Percentiles rank a stretch among this genome's conserved stretches.
These are phyloP conservation scores for Fusarium udum DNA, from an alignment of 2,329 filamentous ascomycete genomes.

Conservation along the genomic window DNA sequence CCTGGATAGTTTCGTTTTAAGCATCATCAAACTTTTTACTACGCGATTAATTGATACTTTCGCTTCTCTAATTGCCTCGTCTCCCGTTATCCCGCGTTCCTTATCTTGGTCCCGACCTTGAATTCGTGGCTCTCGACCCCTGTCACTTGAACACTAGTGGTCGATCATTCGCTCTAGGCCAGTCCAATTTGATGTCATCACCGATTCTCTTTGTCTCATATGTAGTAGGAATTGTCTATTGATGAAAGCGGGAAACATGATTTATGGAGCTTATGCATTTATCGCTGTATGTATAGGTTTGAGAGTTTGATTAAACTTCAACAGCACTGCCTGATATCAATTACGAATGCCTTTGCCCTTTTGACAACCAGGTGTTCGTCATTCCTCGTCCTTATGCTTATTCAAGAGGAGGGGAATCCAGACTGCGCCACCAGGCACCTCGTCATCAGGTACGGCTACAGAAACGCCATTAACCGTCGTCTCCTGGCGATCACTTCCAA, in stretches of 20 bases:
- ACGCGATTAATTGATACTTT: constrained; percentile 5
- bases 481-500: constrained; percentile 15
- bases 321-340: not conserved
- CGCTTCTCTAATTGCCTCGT: constrained; percentile 16
- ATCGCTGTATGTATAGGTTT: not conserved
- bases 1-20: not conserved
- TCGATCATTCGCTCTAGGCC: constrained; percentile 33
- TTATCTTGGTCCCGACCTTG: constrained; percentile 34
- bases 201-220: not conserved
- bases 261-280: constrained; percentile 1
- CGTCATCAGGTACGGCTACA: constrained; percentile 27
- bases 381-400: not conserved
- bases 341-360: not conserved
- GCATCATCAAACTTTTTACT: constrained; percentile 11
- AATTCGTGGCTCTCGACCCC: constrained; percentile 30
- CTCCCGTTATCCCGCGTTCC: constrained; percentile 15
- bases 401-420: constrained; percentile 4
- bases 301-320: not conserved
- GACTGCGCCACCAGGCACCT: constrained; percentile 22
- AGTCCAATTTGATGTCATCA: constrained; percentile 17
- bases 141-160: constrained; percentile 34
- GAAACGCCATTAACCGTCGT: constrained; percentile 19
- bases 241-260: constrained; percentile 12
- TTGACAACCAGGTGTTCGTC: not conserved
- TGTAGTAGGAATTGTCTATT: not conserved